Evolutionary conservation across 2,329 filamentous ascomycete genomes (phyloP).

Genomic region (Pseudogymnoascus sp.): DNA sequence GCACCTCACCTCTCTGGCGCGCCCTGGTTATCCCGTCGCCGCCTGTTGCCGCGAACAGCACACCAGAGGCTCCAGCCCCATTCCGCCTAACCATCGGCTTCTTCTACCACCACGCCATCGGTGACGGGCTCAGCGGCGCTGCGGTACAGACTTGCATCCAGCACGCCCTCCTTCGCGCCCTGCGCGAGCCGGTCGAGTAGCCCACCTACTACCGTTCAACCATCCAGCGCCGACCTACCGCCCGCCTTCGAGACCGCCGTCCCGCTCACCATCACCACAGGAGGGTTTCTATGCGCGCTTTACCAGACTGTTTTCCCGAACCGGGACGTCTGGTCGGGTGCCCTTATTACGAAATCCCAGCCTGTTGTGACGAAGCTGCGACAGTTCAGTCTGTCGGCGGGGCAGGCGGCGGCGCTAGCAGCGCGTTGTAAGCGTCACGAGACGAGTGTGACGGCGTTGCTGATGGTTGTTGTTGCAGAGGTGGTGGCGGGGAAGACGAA

Average conservation of each 20-base stretch:
- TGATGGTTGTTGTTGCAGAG: neutral
- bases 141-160: slow-evolving; percentile 7
- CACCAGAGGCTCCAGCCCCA: neutral
- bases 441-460: neutral
- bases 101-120: slow-evolving; percentile 46
- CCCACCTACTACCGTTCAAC: slow-evolving; percentile 10
- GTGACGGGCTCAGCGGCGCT: slow-evolving; percentile 44
- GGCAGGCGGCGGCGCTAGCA: neutral
- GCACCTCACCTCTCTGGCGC: slow-evolving; percentile 6
- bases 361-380: neutral
- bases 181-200: slow-evolving; percentile 38
- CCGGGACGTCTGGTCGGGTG: neutral
- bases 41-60: neutral
- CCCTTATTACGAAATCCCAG: neutral
- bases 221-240: neutral
- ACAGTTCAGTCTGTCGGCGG: neutral
- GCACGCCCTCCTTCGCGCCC: slow-evolving; percentile 41
- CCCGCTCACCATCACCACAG: neutral
- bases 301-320: slow-evolving; percentile 29
- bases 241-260: neutral
- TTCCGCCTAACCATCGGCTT: slow-evolving; percentile 39
- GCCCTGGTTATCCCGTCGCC: neutral
- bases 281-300: slow-evolving; percentile 26
- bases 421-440: neutral
- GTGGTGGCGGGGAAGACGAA: neutral